Evolutionary conservation across 352 stramenopile genomes (phyloP).

Genomic region (Pythium volutum): DNA sequence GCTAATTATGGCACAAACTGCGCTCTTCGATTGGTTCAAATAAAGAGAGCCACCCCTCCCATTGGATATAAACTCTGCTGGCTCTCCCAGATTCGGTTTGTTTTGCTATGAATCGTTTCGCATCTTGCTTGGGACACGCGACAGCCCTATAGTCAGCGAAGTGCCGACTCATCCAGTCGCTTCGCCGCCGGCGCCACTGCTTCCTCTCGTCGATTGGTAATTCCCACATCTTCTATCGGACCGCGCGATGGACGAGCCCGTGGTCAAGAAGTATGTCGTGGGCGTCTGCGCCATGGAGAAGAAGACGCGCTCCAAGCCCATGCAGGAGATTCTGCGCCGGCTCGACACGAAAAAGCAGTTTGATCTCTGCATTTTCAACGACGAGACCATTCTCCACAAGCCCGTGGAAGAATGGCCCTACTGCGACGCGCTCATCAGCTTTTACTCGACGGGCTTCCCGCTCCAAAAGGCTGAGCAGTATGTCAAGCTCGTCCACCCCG

Average conservation of each 20-base stretch:
- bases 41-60: not conserved
- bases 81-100: conserved; percentile 25
- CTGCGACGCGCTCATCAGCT: conserved; percentile 98
- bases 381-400: conserved; percentile 95
- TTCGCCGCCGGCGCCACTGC: not conserved
- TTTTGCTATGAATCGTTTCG: conserved; percentile 14
- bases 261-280: conserved; percentile 74
- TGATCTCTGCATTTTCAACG: conserved; percentile 97
- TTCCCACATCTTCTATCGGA: too few relatives aligned
- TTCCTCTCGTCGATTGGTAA: not conserved
- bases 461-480: conserved; percentile 97
- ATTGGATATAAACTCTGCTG: conserved; percentile 24
- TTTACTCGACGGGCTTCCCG: conserved; percentile 98
- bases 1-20: not conserved
- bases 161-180: not conserved
- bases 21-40: conserved; percentile 8
- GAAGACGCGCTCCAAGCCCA: conserved; percentile 96
- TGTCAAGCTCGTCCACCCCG: conserved; percentile 93
- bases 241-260: conserved; percentile 23
- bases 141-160: not conserved
- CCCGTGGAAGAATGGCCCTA: conserved; percentile 94
- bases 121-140: conserved; percentile 23
- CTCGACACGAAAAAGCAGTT: conserved; percentile 93
- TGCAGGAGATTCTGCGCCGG: conserved; percentile 94
- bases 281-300: conserved; percentile 99